Evolutionary conservation across 768 basidiomycete species (phyloP).

Genomic region (Tremella fuciformis): DNA sequence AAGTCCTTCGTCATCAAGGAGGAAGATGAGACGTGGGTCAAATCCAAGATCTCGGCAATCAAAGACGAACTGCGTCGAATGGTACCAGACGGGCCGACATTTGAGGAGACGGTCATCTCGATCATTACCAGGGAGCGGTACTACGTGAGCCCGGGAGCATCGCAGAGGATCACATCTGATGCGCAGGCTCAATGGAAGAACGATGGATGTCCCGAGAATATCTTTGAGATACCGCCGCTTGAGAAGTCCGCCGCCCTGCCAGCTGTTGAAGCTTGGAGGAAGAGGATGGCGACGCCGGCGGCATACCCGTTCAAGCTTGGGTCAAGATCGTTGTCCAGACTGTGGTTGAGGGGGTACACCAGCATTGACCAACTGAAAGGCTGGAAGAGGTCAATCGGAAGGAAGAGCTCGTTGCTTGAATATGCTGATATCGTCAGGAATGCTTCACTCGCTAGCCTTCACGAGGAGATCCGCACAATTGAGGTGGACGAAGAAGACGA

Average conservation of each 20-base stretch:
- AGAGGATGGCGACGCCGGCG: conserved; percentile 23
- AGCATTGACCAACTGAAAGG: conserved; percentile 39
- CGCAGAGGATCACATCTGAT: conserved; percentile 4
- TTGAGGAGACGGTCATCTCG: conserved; percentile 40
- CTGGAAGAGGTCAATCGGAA: conserved; percentile 29
- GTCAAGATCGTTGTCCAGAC: conserved; percentile 26
- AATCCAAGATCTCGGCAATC: conserved; percentile 24
- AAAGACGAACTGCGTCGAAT: conserved; percentile 40
- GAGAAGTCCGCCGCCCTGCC: conserved; percentile 18
- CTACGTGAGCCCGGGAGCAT: conserved; percentile 27
- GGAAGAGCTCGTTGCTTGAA: not conserved
- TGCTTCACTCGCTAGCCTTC: conserved; percentile 20
- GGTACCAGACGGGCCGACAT: conserved; percentile 30
- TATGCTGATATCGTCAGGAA: conserved; percentile 14
- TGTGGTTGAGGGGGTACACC: conserved; percentile 39
- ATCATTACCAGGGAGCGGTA: conserved; percentile 39
- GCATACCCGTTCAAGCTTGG: conserved; percentile 34
- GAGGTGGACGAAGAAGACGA: conserved; percentile 41
- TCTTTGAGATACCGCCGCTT: conserved; percentile 40
- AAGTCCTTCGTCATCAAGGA: conserved; percentile 37
- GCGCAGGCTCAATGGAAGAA: conserved; percentile 48
- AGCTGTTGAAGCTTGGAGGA: conserved; percentile 29
- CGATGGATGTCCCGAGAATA: conserved; percentile 36
- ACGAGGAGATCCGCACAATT: conserved; percentile 28
- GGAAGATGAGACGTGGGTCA: conserved; percentile 43